Conservation (phyloP, 495 filamentous ascomycete species). For the Beverwykella pulmonaria region DNA sequence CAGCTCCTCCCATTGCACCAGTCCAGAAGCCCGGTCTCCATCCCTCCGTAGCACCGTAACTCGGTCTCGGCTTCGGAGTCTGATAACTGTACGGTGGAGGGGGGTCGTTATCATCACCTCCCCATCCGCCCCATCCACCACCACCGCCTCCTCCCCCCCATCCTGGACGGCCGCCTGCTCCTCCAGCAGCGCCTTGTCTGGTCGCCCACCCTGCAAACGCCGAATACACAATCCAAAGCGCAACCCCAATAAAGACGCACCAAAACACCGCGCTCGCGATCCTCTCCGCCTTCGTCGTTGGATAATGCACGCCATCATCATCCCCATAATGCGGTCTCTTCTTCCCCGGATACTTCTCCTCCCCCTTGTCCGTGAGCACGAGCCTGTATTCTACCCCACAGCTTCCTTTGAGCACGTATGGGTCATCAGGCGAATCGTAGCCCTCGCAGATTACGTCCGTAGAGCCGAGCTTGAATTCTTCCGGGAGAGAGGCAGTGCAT, state of each 20-base stretch:
- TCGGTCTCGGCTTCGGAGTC: conserved; percentile 37
- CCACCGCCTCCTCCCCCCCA: conserved; percentile 57
- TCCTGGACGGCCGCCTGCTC: conserved; percentile 43
- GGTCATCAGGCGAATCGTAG: conserved; percentile 72
- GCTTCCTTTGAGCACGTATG: conserved; percentile 81
- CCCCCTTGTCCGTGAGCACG: conserved; percentile 76
- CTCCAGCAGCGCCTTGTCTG: background rate
- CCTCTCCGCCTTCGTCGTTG: conserved; percentile 18
- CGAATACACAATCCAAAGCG: conserved; percentile 56
- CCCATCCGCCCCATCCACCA: conserved; percentile 53
- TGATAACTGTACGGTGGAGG: conserved; percentile 60
- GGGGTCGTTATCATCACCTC: conserved; percentile 51
- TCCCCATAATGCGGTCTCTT: conserved; percentile 28
- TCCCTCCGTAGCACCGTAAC: conserved; percentile 43
- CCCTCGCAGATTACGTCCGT: conserved; percentile 96
- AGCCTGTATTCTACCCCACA: conserved; percentile 94
- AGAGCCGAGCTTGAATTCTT: conserved; percentile 81
- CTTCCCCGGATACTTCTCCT: conserved; percentile 59
- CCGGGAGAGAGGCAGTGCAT: conserved; percentile 76
- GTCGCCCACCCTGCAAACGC: conserved; percentile 42
- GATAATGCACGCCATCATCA: conserved; percentile 20
- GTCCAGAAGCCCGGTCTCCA: conserved; percentile 92
- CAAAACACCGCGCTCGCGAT: conserved; percentile 41
- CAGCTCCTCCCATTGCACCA: conserved; percentile 71
- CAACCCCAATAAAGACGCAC: conserved; percentile 50